Conservation (phyloP, 139 green algal species). For the Coccomyxa sp. region DNA sequence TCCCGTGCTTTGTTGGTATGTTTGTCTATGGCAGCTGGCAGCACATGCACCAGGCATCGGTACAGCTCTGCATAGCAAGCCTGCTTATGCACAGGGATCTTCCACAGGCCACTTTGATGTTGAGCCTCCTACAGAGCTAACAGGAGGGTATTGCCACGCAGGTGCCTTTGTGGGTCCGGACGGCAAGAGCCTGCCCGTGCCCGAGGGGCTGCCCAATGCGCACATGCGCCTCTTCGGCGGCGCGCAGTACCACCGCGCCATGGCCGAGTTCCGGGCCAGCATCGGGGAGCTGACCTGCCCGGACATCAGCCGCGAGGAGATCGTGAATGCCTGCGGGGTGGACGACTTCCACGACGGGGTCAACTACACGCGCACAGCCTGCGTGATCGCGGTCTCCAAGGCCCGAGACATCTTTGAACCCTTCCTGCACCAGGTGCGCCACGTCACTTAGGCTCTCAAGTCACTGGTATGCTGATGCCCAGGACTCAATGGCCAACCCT, state of each 20-base stretch:
- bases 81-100: no score
- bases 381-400: conserved; percentile 87
- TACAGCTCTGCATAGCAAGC: no score
- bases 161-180: conserved; percentile 72
- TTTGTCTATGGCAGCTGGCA: no score
- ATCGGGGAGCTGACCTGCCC: conserved; percentile 68
- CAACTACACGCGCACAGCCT: conserved; percentile 94
- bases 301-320: conserved; percentile 82
- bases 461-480: no score
- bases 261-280: conserved; percentile 78
- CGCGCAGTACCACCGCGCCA: conserved; percentile 92
- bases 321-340: conserved; percentile 93
- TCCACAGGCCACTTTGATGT: no score
- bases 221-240: conserved; percentile 94
- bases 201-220: conserved; percentile 71
- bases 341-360: conserved; percentile 94
- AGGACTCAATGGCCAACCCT: neutral
- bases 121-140: no score
- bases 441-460: no score
- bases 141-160: conserved; percentile 23
- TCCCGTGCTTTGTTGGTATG: no score
- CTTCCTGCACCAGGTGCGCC: conserved; percentile 77
- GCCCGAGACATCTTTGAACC: conserved; percentile 86
- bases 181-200: conserved; percentile 43
- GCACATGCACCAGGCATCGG: no score